Evolutionary conservation across 2,329 filamentous ascomycete genomes (phyloP).

Genomic region (Ascochyta fabae): DNA sequence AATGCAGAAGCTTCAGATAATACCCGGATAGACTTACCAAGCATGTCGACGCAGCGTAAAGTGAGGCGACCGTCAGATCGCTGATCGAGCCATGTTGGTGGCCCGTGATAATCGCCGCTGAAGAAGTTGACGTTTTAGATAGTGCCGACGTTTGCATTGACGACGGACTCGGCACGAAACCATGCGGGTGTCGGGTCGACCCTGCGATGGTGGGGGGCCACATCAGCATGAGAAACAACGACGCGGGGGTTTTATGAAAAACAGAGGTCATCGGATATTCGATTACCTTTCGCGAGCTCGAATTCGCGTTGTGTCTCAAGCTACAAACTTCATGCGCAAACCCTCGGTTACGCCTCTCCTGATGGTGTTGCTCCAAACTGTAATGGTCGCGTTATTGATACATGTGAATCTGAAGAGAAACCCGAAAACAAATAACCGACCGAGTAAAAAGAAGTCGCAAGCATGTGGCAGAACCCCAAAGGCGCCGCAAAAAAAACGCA

Average conservation of each 20-base stretch:
- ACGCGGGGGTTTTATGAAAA: neutral
- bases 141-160: conserved; percentile 4
- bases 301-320: neutral
- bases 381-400: conserved; percentile 22
- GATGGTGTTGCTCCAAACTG: neutral
- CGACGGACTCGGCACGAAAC: conserved; percentile 20
- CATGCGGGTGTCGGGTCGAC: conserved; percentile 15
- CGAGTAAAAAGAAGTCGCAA: neutral
- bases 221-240: neutral
- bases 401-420: conserved; percentile 16
- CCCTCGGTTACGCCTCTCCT: neutral
- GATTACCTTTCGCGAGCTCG: neutral
- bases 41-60: neutral
- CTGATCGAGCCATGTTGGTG: neutral
- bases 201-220: conserved; percentile 14
- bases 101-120: neutral
- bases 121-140: neutral
- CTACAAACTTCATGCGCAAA: neutral
- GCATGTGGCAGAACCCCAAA: neutral
- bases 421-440: conserved; percentile 4
- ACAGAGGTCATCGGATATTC: neutral
- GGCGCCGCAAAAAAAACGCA: neutral
- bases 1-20: neutral
- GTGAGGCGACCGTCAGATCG: neutral
- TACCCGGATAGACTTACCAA: neutral